Conservation (phyloP, 306 rosid species). For the Vigna nakashimae region DNA sequence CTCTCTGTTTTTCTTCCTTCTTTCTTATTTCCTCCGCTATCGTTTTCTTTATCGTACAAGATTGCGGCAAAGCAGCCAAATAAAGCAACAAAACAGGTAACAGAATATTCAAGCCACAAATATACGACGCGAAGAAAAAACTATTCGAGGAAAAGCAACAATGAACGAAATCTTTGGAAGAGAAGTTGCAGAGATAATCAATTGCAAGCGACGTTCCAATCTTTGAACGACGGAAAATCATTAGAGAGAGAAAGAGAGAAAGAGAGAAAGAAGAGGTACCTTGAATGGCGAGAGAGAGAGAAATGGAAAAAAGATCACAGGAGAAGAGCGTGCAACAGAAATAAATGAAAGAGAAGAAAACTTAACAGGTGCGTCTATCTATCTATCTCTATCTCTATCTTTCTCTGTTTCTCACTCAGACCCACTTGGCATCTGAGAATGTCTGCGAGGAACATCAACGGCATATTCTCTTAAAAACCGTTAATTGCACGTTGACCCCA, state of each 20-base stretch:
- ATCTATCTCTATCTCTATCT: not conserved
- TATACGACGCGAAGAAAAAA: not conserved
- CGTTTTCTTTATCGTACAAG: slow-evolving; percentile 4
- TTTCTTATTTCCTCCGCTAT: not conserved
- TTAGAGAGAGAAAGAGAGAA: not conserved
- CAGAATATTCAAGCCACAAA: slow-evolving; percentile 32
- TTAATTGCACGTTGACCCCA: slow-evolving; percentile 22
- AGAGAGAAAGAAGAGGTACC: not conserved
- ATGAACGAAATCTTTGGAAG: not conserved
- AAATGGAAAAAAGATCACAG: slow-evolving; percentile 30
- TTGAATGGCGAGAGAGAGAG: slow-evolving; percentile 3
- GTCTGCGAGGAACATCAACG: slow-evolving; percentile 57
- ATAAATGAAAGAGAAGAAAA: not conserved
- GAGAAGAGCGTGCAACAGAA: slow-evolving; percentile 38
- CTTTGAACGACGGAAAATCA: not conserved
- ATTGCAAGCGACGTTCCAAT: slow-evolving; percentile 28
- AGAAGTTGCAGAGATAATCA: not conserved
- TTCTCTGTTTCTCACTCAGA: not conserved
- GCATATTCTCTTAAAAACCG: slow-evolving; percentile 48
- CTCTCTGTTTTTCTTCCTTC: not conserved
- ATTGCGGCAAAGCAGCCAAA: not conserved
- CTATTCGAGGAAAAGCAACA: not conserved
- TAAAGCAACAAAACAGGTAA: slow-evolving; percentile 21
- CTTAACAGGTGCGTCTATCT: slow-evolving; percentile 3
- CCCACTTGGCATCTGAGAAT: slow-evolving; percentile 58